Evolutionary conservation across 495 filamentous ascomycete species (phyloP).

Genomic region (Ascodesmis nigricans): DNA sequence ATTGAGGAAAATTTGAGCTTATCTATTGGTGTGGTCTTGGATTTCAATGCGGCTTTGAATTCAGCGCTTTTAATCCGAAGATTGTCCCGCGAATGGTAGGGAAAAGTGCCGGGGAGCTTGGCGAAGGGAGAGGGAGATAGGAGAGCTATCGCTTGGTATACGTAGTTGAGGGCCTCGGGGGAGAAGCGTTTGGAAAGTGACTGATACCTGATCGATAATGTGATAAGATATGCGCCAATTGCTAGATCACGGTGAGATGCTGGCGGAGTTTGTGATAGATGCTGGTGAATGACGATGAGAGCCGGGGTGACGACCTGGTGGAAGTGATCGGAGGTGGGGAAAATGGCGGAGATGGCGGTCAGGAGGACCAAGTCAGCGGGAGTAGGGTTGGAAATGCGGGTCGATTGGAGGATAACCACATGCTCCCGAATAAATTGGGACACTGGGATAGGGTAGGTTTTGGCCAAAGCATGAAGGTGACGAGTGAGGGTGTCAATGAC

Average conservation of each 20-base stretch:
- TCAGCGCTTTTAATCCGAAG: constrained; percentile 30
- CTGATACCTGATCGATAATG: constrained; percentile 38
- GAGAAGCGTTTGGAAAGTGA: constrained; percentile 59
- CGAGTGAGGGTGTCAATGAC: constrained; percentile 45
- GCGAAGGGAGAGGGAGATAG: constrained; percentile 34
- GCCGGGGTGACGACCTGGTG: constrained; percentile 82
- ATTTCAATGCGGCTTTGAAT: too few relatives aligned
- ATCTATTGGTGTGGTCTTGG: too few relatives aligned
- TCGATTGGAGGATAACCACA: constrained; percentile 39
- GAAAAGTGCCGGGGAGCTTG: constrained; percentile 33
- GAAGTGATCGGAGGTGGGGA: constrained; percentile 90
- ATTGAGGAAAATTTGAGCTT: too few relatives aligned
- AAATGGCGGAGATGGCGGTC: constrained; percentile 62
- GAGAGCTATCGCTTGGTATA: constrained; percentile 48
- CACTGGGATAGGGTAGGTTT: constrained; percentile 55
- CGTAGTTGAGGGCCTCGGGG: constrained; percentile 69
- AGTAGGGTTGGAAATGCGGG: constrained; percentile 34
- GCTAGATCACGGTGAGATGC: constrained; percentile 39
- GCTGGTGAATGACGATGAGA: constrained; percentile 55
- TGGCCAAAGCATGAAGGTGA: constrained; percentile 70
- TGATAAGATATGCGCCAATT: constrained; percentile 55
- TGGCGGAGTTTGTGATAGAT: constrained; percentile 55
- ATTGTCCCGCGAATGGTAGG: constrained; percentile 33
- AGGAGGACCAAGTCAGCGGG: constrained; percentile 56
- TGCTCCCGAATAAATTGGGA: constrained; percentile 52